A percentile compares a stretch with the other conserved stretches of the same genome.
Evolutionary conservation across 495 filamentous ascomycete genomes (phyloP).

Genomic region (Aspergillus coremiiformis): DNA sequence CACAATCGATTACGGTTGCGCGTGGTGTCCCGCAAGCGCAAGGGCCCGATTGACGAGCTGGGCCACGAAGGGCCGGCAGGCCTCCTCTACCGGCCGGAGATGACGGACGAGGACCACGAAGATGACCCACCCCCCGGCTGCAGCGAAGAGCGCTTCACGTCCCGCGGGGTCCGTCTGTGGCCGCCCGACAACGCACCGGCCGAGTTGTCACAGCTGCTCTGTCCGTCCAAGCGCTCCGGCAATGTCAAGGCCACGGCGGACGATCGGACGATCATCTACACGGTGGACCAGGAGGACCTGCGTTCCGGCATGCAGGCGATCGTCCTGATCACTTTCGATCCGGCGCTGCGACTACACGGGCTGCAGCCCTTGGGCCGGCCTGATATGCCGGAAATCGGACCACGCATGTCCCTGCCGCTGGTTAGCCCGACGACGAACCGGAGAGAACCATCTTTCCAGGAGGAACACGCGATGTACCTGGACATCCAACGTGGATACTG

Average conservation of each 20-base stretch:
- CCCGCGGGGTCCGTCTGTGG: conserved; percentile 50
- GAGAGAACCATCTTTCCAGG: conserved; percentile 21
- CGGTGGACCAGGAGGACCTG: conserved; percentile 47
- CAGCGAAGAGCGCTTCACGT: conserved; percentile 42
- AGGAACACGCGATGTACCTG: conserved; percentile 30
- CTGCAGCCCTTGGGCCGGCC: conserved; percentile 14
- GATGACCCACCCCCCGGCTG: conserved; percentile 22
- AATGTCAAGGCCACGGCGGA: conserved; percentile 48
- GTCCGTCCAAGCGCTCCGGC: conserved; percentile 42
- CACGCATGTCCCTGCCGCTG: too few species aligned
- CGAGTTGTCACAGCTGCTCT: conserved; percentile 49
- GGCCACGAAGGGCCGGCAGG: conserved; percentile 27
- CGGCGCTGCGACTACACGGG: conserved; percentile 37
- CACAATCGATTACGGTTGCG: conserved; percentile 48
- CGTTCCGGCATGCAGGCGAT: conserved; percentile 38
- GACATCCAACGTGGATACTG: conserved; percentile 33
- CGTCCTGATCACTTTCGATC: conserved; percentile 59
- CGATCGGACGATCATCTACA: conserved; percentile 50
- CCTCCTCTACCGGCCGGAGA: conserved; percentile 30
- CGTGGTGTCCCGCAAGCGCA: conserved; percentile 39
- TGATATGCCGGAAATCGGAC: conserved; percentile 4
- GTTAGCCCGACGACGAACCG: conserved; percentile 8
- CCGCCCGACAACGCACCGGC: conserved; percentile 43
- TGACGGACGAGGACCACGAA: conserved; percentile 18
- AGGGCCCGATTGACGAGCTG: conserved; percentile 32